Evolutionary conservation across 805 yeast species (phyloP), one percentile per base, ranked within the genome.

Genomic region (Diddensiella santjacobensis): DNA sequence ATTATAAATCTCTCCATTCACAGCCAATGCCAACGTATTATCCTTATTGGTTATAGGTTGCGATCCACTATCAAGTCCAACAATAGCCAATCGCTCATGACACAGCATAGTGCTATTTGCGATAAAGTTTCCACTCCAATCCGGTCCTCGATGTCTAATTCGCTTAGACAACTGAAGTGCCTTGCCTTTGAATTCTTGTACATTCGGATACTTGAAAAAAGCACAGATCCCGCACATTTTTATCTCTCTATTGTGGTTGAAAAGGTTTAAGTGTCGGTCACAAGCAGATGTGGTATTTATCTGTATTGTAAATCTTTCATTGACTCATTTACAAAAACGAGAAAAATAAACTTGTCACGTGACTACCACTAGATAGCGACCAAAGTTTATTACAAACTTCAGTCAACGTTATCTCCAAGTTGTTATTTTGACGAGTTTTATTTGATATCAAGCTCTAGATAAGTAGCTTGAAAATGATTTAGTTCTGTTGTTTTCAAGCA

Each of bases 121-220:
- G 57, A 78, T 72, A 56, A 77, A 67, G 81, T 88, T 89, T 64
- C 99, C 99, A 33, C 52, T 50, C 99, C 99, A 93, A 72, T 93
- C 99, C 58, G 99, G 99, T 64, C 99, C 99, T 72, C 99, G 84
- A 72, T 93, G 99, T 74, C 99, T 83, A 68, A 91, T 84, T 71
- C 90, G 62, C 71, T 88, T 91, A 54, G 98, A 78, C 67, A 87
- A 77, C 68, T 87, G 95, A 54, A 93, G 76, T 40, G 98, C 98
- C 65, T 83, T 83, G 54, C 83, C 79, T 71, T 90, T 91, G 78
- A 86, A 93, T 47, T 74, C 71, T 59, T 83, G 83, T 52, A 86
- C 83, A 57, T 88, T 85, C 38, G 82, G 84, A 64, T 87, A 91
- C 70, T 76, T 82, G 71, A 78, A 87, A 43, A 95, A 89, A 54